Conservation (phyloP, 129 eudicot genomes). For the Saussurea involucrata region DNA sequence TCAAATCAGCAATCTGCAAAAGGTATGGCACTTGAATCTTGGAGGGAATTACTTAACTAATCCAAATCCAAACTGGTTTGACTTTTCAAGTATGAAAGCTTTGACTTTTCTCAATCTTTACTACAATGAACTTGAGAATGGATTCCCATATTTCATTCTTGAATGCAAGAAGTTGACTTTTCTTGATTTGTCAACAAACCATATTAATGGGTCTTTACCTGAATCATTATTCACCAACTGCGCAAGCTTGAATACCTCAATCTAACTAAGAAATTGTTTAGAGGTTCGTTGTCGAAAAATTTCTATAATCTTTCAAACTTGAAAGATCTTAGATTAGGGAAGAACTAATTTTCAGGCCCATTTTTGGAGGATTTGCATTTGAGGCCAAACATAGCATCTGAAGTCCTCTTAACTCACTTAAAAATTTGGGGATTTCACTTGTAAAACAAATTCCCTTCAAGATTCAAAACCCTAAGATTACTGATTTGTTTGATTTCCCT, state of each 20-base stretch:
- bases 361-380: constrained; percentile 41
- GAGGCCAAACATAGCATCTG: constrained; percentile 52
- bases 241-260: constrained; percentile 57
- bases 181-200: constrained; percentile 70
- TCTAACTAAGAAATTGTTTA: constrained; percentile 47
- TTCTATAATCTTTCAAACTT: constrained; percentile 41
- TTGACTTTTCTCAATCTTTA: too few relatives aligned
- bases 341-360: constrained; percentile 45
- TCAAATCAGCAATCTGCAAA: constrained; percentile 53
- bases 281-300: constrained; percentile 44
- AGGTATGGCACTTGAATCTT: too few relatives aligned
- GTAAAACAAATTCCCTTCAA: constrained; percentile 61
- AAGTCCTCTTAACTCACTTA: constrained; percentile 44
- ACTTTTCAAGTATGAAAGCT: too few relatives aligned
- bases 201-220: too few relatives aligned
- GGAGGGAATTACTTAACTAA: too few relatives aligned
- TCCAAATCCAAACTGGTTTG: too few relatives aligned
- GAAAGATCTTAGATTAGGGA: constrained; percentile 41
- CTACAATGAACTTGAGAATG: constrained; percentile 39
- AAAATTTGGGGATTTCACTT: constrained; percentile 53
- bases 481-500: constrained; percentile 39
- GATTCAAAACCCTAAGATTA: constrained; percentile 49
- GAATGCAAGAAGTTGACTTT: too few relatives aligned
- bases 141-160: constrained; percentile 63
- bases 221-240: constrained; percentile 53